Evolutionary conservation across 2,329 filamentous ascomycete genomes (phyloP), one percentile per base, ranked within the genome.

Genomic region (Fusarium domesticum): DNA sequence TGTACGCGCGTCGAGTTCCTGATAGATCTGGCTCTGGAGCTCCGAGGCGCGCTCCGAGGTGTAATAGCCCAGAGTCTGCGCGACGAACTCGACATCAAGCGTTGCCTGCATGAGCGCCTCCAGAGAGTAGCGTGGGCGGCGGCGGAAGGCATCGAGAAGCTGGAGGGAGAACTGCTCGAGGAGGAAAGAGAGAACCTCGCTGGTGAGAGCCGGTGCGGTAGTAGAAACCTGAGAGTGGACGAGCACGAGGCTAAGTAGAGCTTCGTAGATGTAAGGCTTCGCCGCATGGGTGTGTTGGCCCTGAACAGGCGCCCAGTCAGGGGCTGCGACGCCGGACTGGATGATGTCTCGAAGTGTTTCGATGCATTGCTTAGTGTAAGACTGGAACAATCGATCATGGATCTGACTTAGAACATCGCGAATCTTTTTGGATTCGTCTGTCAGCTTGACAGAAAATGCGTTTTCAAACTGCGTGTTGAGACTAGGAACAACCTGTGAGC

Each of bases 381-480:
- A 89, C 59, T 90, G 82, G 77, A 98, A 98, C 28, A 98, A 83
- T 6, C 89, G 84, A 11, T 84, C 80, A 62, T 97, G 91, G 53
- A 98, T 96, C 64, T 97, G 90, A 14, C 80, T 79, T 11, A 97
- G 83, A 4, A 95, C 89, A 60, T 97, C 90, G 43, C 85, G 84
- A 62, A 98, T 92, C 1, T 88, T 93, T 65, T 92, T 92, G 43
- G 85, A 85, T 69, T 98, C 93, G 51, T 96, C 92, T 2, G 90
- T 95, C 47, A 98, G 78, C 62, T 95, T 95, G 51, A 97, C 89
- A 2, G 88, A 90, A 69, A 98, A 98, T 43, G 89, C 82, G 38
- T 88, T 90, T 64, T 98, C 93, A 61, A 97, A 98, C 61, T 93
- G 87, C 5, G 86, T 81, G 63, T 96, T 88, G n/a, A 98, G 78